Evolutionary conservation across 306 rosid species (phyloP), one percentile per base, ranked within the genome.

Genomic region (Corylus americana): DNA sequence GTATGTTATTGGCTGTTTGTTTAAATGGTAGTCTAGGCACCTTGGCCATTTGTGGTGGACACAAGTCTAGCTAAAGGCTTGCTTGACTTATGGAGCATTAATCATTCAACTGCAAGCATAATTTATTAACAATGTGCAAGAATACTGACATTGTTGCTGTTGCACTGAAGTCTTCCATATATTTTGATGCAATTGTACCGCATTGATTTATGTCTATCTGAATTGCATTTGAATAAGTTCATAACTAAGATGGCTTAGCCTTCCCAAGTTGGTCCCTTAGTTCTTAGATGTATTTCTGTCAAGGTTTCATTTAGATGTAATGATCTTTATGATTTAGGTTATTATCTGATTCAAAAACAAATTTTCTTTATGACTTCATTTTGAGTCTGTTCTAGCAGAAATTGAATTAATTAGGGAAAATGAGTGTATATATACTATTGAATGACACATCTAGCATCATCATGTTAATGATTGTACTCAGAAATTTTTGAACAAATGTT

Each of bases 1-100:
- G 70, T 64, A 35, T 68, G 45, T 8, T n/a, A 45, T 39, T 42
- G 72, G 49, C 49, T 68, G 31, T 68, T 68, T 68, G 72, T 68
- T 39, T 68, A 51, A 68, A 68, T 42, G 17, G 13, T 68, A 10
- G 25, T 39, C 50, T 42, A 18, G 72, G 53, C 51, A 44, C 16
- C 7, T 3, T 59, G 22, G 37, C 37, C 6, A 22, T 22, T 59
- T 27, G 1, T 11, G 13, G 16, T 55, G 29, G 62, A 55, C 3
- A 55, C 11, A 55, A 55, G n/a, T 22, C 8, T 50, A 2, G 13
- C 55, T 50, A 12, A 50, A 55, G 22, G 1, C 4, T 22, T n/a
- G 37, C 66, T 59, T 59, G 37, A 59, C 35, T 59, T 59, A 11
- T 0, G 6, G 4, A 59, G 66, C 37, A 11, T 59, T 59, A 25